phyloP scores from a whole-genome alignment of 2,329 filamentous ascomycete genomes.

The Ophioceras dolichostomum region DNA sequence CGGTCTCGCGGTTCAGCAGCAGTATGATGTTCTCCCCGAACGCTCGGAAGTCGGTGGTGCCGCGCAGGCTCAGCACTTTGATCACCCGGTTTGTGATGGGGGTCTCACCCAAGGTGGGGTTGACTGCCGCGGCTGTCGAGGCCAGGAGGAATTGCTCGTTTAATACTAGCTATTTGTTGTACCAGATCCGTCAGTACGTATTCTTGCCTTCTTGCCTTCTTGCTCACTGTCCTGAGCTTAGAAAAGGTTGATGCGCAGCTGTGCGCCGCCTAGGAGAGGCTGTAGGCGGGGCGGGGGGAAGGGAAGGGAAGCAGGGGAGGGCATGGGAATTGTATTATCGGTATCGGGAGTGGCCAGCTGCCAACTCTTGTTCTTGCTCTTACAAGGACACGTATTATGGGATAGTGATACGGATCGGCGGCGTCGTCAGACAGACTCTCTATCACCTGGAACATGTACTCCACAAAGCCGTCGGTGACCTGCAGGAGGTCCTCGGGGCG shows the following conservation, averaged over 20 bases:
- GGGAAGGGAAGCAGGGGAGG: no score
- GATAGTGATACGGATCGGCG: slow-evolving; percentile 90
- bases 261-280: no score
- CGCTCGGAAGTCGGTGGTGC: slow-evolving; percentile 69
- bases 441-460: slow-evolving; percentile 75
- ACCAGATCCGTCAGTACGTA: no score
- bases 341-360: no score
- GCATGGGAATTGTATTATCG: no score
- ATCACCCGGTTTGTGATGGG: slow-evolving; percentile 75
- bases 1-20: slow-evolving; percentile 84
- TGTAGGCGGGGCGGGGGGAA: no score
- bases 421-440: slow-evolving; percentile 79
- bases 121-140: slow-evolving; percentile 37
- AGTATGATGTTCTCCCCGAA: slow-evolving; percentile 98
- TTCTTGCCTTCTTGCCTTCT: no score
- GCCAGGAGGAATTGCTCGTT: slow-evolving; percentile 98
- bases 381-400: slow-evolving; percentile 84
- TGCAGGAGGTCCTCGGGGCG: slow-evolving; percentile 63
- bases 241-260: no score
- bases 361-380: no score
- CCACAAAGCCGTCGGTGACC: slow-evolving; percentile 70
- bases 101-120: slow-evolving; percentile 21
- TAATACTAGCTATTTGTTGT: slow-evolving; percentile 78
- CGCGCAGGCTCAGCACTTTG: slow-evolving; percentile 75
- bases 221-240: no score